A percentile compares a stretch with the other conserved stretches of the same genome.
Conservation (phyloP, 352 stramenopile genomes). For the Phytophthora multivora region DNA sequence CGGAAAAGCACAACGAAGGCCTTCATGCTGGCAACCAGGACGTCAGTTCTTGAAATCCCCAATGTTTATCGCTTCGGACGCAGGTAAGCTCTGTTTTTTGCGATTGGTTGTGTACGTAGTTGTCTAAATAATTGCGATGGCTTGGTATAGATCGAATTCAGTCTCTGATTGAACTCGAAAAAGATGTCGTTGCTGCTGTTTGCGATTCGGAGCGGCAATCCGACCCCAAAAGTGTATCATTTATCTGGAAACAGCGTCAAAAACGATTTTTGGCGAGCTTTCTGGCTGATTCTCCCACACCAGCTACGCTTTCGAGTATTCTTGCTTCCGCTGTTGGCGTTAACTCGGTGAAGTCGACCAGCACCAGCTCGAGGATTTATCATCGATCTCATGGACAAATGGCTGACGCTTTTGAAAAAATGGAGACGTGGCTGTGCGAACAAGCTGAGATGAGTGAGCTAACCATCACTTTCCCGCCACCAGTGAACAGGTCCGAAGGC, state of each 20-base stretch:
- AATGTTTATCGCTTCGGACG: conserved; percentile 29
- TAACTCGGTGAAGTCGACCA: neutral
- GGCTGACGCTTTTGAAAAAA: conserved; percentile 29
- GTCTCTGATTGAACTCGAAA: conserved; percentile 44
- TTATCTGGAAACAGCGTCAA: conserved; percentile 17
- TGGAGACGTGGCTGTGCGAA: conserved; percentile 38
- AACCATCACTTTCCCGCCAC: conserved; percentile 1
- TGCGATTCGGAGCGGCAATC: conserved; percentile 18
- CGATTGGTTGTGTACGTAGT: neutral
- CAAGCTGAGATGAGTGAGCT: conserved; percentile 20
- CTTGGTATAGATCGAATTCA: conserved; percentile 34
- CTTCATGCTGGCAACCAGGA: conserved; percentile 35
- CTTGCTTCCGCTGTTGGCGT: conserved; percentile 28
- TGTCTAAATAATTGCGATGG: neutral
- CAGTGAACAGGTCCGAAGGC: neutral
- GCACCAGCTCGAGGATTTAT: neutral
- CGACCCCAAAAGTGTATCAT: neutral
- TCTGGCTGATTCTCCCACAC: conserved; percentile 4
- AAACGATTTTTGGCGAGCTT: conserved; percentile 26
- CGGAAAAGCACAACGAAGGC: neutral
- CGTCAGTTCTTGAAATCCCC: conserved; percentile 32
- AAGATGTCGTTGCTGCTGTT: conserved; percentile 35
- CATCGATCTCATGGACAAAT: conserved; percentile 40
- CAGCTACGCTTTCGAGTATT: conserved; percentile 27
- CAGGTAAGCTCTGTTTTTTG: conserved; percentile 19